Evolutionary conservation across 1,284 basidiomycete genomes (phyloP), one percentile per base, ranked within the genome.

Genomic region (Melampsora americana): DNA sequence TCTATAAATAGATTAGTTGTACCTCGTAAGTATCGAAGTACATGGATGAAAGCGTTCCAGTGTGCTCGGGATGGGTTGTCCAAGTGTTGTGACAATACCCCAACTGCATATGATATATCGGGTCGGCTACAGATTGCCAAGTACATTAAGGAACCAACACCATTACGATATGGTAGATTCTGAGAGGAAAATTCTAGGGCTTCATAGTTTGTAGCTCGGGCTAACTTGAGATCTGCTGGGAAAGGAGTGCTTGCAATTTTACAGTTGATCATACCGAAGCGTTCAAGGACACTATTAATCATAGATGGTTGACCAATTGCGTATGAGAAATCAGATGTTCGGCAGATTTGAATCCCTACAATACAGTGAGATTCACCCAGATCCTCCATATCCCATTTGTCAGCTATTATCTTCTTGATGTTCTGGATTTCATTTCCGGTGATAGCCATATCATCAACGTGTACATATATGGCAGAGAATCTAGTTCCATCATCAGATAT

Each of bases 31-130:
- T 66, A 66, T 9, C 35, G 18, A n/a, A 66, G 64, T 3, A 66
- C 39, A 7, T 44, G 30, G 4, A 39, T 66, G 20, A 66, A 66
- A 2, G 20, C 30, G 35, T 66, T 66, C 64, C 64, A 66, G 35
- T 66, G 64, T 5, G 30, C 18, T n/a, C 12, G 2, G 5, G 18
- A 20, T 39, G 64, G 64, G 3, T 42, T 66, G 28, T 66, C 39
- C 3, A 66, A 30, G 35, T 28, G 32, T 66, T 66, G 64, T 5
- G 64, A 35, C 3, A 35, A 9, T 9, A 35, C 35, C 3, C 35
- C 35, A 35, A 35, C 35, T 3, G 35, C 35, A n/a, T 66, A 66
- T 5, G 35, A 2, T 28, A 66, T 66, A n/a, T 66, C 64, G 18
- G 64, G 64, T 7, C 64, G 3, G 28, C 26, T 66, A 42, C 64